A percentile compares a stretch with the other conserved stretches of the same genome.
Evolutionary conservation across 1,284 basidiomycete species (phyloP).

Genomic region (Ustilago crameri): DNA sequence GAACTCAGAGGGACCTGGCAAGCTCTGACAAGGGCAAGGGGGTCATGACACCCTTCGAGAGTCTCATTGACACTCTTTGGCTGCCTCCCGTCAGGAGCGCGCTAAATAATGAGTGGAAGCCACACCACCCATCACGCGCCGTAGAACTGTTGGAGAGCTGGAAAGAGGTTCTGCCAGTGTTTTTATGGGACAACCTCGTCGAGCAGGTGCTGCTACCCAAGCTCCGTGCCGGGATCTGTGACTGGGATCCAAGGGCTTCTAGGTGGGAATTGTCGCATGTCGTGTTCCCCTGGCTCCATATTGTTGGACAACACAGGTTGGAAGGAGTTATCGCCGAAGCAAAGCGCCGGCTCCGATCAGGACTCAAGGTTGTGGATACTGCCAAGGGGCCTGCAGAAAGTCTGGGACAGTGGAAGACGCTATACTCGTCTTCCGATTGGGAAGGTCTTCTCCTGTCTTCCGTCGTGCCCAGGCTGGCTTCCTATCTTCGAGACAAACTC

Average conservation of each 20-base stretch:
- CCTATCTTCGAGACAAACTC: slow-evolving; percentile 82
- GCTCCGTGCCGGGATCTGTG: slow-evolving; percentile 81
- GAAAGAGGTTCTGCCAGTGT: slow-evolving; percentile 85
- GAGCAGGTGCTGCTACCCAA: slow-evolving; percentile 96
- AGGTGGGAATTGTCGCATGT: slow-evolving; percentile 75
- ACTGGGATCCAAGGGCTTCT: slow-evolving; percentile 72
- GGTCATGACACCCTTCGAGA: slow-evolving; percentile 93
- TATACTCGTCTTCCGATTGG: slow-evolving; percentile 75
- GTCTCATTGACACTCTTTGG: slow-evolving; percentile 92
- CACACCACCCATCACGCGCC: slow-evolving; percentile 78
- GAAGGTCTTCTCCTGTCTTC: slow-evolving; percentile 88
- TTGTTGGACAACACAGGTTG: slow-evolving; percentile 77
- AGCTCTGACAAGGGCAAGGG: background rate
- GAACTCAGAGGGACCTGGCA: slow-evolving; percentile 67
- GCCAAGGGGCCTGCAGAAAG: slow-evolving; percentile 21
- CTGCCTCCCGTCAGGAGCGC: slow-evolving; percentile 89
- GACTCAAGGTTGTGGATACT: slow-evolving; percentile 79
- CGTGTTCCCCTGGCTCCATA: slow-evolving; percentile 93
- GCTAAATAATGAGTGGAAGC: slow-evolving; percentile 81
- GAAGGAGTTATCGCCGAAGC: slow-evolving; percentile 85
- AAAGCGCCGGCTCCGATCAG: slow-evolving; percentile 81
- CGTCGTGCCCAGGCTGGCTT: slow-evolving; percentile 86
- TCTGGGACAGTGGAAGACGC: slow-evolving; percentile 46
- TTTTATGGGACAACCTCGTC: slow-evolving; percentile 92
- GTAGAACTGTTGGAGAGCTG: slow-evolving; percentile 88